Base-by-base conservation (phyloP, 176 grass and related monocot species). In the Aegilops umbellulata region DNA sequence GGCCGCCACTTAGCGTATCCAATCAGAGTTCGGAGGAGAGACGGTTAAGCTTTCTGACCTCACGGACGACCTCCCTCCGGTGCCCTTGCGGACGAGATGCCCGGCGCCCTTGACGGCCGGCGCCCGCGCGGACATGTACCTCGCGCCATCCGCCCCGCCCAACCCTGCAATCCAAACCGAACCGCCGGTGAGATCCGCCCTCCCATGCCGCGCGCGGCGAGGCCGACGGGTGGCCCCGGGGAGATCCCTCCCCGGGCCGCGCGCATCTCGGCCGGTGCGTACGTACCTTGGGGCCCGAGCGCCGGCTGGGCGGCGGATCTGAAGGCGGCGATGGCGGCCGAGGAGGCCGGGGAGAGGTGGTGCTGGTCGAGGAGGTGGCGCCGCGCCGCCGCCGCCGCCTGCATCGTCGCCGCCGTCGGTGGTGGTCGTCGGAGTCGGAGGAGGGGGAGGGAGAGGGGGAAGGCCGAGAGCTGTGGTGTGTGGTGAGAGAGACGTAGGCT, bases 81-180 rank as follows among this genome's bases (percentile, higher is more conserved):
- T 99, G 24, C 97, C 97, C 86, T 99, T 96, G 76, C 94, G 90
- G 70, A 99, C 85, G 79, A 99, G 76, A 85, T 92, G 81, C 39
- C 92, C 97, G 4, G 88, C 11, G 32, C 94, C 97, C 80, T 96
- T 94, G 58, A 94, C 84, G 11, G 88, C 88, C 60, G 94, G 85
- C 61, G 91, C 58, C 89, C 76, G 53, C 17, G 85, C 85, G 16
- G 89, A 90, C 65, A 84, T 79, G 73, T 77, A 76, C 81, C 94
- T 91, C 69, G 82, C 65, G 34, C 89, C 94, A 94, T 94, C 90
- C 17, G 88, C 35, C 65, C 90, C 94, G 4, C 31, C 41, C 12
- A 81, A 15, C 5, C 89, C 89, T 88, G 49, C 65, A 88, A 88
- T 6, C 34, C 35, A 65, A 49, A 76, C 51, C 13, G 4, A 76